These are phyloP conservation scores for Yamadazyma dushanensis DNA, from an alignment of 1,139 yeast species.

Conservation along the genomic window DNA sequence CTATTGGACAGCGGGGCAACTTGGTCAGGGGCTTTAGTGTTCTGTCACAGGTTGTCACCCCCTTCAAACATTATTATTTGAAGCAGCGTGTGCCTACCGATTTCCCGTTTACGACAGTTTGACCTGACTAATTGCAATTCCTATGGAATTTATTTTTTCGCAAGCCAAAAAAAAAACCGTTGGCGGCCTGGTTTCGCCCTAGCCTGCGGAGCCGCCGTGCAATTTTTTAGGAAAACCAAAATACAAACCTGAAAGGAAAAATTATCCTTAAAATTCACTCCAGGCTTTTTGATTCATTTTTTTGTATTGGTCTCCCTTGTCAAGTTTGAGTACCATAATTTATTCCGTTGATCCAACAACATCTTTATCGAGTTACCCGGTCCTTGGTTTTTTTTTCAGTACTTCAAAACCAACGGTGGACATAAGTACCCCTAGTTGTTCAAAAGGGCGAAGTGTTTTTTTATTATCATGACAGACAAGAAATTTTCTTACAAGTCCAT, in stretches of 20 bases:
- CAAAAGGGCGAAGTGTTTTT: not conserved
- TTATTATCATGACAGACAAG: not conserved
- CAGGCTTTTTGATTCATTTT: not conserved
- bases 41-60: no score
- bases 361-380: no score
- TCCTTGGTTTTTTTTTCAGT: no score
- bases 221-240: not conserved
- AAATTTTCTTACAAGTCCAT: slow-evolving; percentile 17
- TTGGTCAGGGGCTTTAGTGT: no score
- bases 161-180: no score
- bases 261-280: slow-evolving; percentile 3
- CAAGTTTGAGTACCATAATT: not conserved
- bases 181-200: no score
- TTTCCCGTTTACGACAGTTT: not conserved
- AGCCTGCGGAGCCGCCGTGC: no score
- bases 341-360: no score
- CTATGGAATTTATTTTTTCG: not conserved
- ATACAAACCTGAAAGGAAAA: not conserved
- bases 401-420: no score
- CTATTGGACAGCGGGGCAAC: no score
- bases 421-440: no score
- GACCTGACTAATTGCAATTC: not conserved
- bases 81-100: not conserved
- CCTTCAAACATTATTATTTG: not conserved
- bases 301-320: not conserved